Conservation (phyloP, 2,329 filamentous ascomycete species). For the Cyanodermella asteris region DNA sequence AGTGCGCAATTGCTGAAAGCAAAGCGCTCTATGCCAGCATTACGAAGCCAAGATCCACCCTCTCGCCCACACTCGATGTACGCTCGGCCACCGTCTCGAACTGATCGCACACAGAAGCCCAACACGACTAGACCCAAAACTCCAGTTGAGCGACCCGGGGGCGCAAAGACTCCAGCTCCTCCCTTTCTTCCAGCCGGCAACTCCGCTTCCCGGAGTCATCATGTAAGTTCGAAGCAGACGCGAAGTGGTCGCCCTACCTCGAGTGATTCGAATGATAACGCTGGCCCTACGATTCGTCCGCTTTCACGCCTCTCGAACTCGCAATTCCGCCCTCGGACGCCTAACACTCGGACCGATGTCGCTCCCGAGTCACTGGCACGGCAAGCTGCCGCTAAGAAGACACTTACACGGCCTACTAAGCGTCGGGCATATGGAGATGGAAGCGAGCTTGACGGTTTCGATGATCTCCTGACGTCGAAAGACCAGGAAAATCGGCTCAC, state of each 20-base stretch:
- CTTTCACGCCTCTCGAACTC: constrained; percentile 18
- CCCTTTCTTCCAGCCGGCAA: constrained; percentile 65
- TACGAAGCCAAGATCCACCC: constrained; percentile 23
- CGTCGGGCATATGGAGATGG: constrained; percentile 71
- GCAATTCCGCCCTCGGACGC: constrained; percentile 23
- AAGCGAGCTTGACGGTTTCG: constrained; percentile 76
- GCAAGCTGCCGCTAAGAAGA: constrained; percentile 37
- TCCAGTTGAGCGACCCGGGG: constrained; percentile 36
- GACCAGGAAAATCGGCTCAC: constrained; percentile 62
- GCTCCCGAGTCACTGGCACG: constrained; percentile 26
- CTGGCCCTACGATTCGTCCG: constrained; percentile 18
- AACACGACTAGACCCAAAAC: constrained; percentile 44
- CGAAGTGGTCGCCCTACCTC: constrained; percentile 65
- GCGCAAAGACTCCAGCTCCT: constrained; percentile 35
- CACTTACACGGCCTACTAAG: constrained; percentile 50
- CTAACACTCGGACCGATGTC: constrained; percentile 22
- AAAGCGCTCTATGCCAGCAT: constrained; percentile 38
- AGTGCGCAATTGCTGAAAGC: constrained; percentile 32
- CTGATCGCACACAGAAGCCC: too few relatives aligned
- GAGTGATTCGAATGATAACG: constrained; percentile 37
- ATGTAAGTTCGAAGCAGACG: constrained; percentile 48
- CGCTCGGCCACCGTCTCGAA: constrained; percentile 17
- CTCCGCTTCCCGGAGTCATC: constrained; percentile 54
- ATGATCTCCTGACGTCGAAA: constrained; percentile 77
- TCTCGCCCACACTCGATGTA: constrained; percentile 12